These are phyloP conservation scores for Neurospora sp. DNA, from an alignment of 495 filamentous ascomycete genomes.

Conservation along the genomic window DNA sequence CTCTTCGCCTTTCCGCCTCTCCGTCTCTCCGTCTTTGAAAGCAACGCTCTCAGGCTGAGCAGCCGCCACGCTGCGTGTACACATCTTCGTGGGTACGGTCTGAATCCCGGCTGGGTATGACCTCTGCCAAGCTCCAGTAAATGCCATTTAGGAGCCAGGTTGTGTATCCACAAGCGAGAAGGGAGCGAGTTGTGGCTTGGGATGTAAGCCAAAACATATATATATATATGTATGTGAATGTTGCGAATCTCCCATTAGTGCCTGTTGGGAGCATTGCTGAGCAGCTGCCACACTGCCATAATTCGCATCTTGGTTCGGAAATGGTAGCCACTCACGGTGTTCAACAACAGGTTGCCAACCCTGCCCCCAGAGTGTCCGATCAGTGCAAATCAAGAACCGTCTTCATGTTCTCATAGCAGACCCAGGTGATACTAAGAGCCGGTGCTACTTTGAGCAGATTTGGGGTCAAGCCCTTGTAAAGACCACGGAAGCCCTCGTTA, in stretches of 20 bases:
- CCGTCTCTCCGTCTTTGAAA: background rate
- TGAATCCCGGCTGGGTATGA: background rate
- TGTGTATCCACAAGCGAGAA: background rate
- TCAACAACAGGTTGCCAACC: background rate
- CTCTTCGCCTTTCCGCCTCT: background rate
- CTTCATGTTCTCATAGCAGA: conserved; percentile 96
- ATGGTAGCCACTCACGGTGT: background rate
- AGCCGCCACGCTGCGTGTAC: background rate
- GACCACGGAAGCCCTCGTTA: conserved; percentile 72
- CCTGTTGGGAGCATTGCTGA: background rate
- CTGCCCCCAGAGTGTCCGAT: background rate
- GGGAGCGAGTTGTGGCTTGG: background rate
- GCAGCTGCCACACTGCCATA: background rate
- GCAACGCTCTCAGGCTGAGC: background rate
- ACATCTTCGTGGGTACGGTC: background rate
- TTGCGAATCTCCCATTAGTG: background rate
- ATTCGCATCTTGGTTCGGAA: background rate
- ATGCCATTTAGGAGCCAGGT: background rate
- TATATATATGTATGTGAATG: background rate
- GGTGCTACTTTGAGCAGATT: conserved; percentile 96
- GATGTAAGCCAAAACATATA: background rate
- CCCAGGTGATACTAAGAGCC: conserved; percentile 93
- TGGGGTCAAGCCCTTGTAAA: conserved; percentile 92
- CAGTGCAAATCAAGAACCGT: conserved; percentile 54
- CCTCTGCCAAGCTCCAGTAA: background rate